phyloP scores from a whole-genome alignment of 2,329 filamentous ascomycete species.

The Claviceps digitariae region DNA sequence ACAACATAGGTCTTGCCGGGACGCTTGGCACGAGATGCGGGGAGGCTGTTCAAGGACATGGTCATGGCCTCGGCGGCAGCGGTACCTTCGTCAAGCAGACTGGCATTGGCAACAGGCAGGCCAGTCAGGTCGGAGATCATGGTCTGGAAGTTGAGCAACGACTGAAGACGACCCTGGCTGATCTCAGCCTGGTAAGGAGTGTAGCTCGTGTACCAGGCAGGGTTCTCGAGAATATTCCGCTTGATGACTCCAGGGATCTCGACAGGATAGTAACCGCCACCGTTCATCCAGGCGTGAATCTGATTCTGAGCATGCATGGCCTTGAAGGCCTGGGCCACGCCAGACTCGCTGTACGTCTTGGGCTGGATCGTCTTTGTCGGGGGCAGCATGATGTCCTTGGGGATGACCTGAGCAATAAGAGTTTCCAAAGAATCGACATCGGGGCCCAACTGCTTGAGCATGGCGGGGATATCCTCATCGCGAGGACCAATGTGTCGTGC shows the following conservation, averaged over 20 bases:
- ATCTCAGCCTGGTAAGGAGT: conserved; percentile 97
- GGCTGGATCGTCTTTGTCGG: conserved; percentile 25
- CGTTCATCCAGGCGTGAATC: conserved; percentile 56
- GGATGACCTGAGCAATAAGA: conserved; percentile 75
- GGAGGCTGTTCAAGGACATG: conserved; percentile 65
- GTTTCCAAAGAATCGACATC: conserved; percentile 62
- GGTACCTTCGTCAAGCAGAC: conserved; percentile 79
- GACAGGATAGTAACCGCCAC: conserved; percentile 80
- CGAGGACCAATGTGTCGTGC: conserved; percentile 80
- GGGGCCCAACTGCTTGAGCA: conserved; percentile 70
- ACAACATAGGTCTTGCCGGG: conserved; percentile 72
- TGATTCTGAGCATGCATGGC: conserved; percentile 25
- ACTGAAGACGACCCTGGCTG: conserved; percentile 86
- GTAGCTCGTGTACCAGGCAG: conserved; percentile 96
- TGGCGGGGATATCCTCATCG: conserved; percentile 52
- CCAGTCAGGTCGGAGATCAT: conserved; percentile 79
- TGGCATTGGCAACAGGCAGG: conserved; percentile 80
- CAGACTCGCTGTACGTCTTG: conserved; percentile 36
- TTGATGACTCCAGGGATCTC: conserved; percentile 80
- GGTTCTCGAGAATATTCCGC: conserved; percentile 82
- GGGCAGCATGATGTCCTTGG: conserved; percentile 51
- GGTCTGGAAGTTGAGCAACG: conserved; percentile 90
- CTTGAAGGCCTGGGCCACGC: conserved; percentile 16
- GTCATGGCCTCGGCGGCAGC: conserved; percentile 95
- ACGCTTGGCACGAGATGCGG: conserved; percentile 57